Evolutionary conservation across 306 rosid species (phyloP), one percentile per base, ranked within the genome.

Genomic region (Vigna nakashimae): DNA sequence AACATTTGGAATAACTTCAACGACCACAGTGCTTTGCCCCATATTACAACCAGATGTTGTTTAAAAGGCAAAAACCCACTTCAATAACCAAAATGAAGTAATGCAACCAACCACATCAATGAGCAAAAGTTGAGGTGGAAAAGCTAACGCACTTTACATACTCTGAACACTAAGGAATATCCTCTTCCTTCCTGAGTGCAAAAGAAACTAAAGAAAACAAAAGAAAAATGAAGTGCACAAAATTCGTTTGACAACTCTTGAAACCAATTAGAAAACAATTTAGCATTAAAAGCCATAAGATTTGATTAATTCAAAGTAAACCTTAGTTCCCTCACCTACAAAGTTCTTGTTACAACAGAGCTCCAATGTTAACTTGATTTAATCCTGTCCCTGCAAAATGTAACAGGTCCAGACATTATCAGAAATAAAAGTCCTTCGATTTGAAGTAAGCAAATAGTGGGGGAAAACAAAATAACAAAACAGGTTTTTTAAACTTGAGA

Each of bases 321-420:
- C 90, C 86, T 80, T 82, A 65, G 79, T 68, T 66, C 74, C 65
- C 80, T 58, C 51, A 55, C 58, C 78, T 83, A 77, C 62, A 34
- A 50, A 51, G n/a, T 43, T 40, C 77, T 66, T 53, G 56, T 16
- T 26, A 20, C 30, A 55, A 20, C 60, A 55, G 60, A 55, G 46
- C 32, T 74, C 56, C 59, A 71, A 83, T 30, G 77, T 55, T 42
- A 18, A 49, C 75, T 16, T 4, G 65, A 55, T 67, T 80, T 72
- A 88, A 63, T 77, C 89, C 63, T 22, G 77, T 82, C 83, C 88
- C 92, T 88, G 92, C 56, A 80, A 80, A 75, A 73, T 7, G 20
- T 34, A 70, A 57, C 24, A 78, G 55, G 75, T 45, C 38, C 42
- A 53, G 51, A 79, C 71, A 69, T 81, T 59, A 82, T 30, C 51